These are phyloP conservation scores for Fagopyrum homotropicum DNA, from an alignment of 148 eudicot species.

Conservation along the genomic window DNA sequence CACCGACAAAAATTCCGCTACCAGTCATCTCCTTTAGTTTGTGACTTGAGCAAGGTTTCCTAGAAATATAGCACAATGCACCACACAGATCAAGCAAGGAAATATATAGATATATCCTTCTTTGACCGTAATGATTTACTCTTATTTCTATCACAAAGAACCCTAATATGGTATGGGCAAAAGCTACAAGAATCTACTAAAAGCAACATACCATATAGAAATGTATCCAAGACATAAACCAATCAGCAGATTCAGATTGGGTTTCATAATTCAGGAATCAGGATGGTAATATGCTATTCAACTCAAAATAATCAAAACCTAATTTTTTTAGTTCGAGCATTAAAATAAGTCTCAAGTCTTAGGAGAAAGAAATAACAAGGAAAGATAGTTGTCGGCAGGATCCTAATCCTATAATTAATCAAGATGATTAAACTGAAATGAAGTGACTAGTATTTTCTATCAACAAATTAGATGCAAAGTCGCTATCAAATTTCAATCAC, in stretches of 20 bases:
- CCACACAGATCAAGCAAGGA: constrained; percentile 2
- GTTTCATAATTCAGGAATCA: background rate
- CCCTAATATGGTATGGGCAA: background rate
- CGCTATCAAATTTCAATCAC: constrained; percentile 1
- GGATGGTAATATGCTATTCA: background rate
- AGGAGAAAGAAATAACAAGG: constrained; percentile 2
- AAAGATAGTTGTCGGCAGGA: constrained; percentile 10
- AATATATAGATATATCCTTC: background rate
- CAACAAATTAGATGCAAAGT: constrained; percentile 11
- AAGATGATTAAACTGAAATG: constrained; percentile 7
- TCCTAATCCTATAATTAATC: constrained; percentile 10
- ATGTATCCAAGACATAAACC: background rate
- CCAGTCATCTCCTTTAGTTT: constrained; percentile 22
- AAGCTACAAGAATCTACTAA: background rate
- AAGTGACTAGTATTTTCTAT: constrained; percentile 8
- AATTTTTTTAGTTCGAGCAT: background rate
- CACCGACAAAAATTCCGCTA: constrained; percentile 18
- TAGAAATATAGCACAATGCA: background rate
- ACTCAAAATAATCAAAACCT: background rate
- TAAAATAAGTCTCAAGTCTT: background rate
- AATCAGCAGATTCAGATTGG: background rate
- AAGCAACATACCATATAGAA: background rate
- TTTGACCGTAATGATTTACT: background rate
- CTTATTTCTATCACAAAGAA: background rate
- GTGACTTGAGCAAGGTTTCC: constrained; percentile 20